These are phyloP conservation scores for Coemansia sp. DNA, from an alignment of 192 early-diverging fungal genomes.

Conservation along the genomic window DNA sequence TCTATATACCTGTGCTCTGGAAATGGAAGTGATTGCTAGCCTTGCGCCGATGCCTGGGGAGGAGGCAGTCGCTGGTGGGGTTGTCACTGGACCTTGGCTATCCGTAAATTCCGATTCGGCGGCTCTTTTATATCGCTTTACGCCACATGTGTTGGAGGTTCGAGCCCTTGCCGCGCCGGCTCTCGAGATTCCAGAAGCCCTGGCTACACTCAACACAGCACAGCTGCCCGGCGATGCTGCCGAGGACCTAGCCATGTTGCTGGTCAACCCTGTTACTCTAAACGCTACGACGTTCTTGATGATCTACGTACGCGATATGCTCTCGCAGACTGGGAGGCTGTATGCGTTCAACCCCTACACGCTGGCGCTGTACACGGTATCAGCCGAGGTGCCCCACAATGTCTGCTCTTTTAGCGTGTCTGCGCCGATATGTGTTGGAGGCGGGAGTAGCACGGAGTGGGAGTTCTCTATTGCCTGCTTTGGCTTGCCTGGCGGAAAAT, in stretches of 20 bases:
- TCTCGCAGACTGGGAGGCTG: constrained; percentile 15
- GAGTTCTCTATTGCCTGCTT: constrained; percentile 47
- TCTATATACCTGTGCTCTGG: neutral
- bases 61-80: constrained; percentile 12
- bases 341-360: constrained; percentile 46
- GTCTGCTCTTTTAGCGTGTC: constrained; percentile 35
- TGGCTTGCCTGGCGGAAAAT: constrained; percentile 27
- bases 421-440: constrained; percentile 30
- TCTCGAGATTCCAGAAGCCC: constrained; percentile 23
- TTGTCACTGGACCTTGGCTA: constrained; percentile 16
- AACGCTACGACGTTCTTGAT: constrained; percentile 27
- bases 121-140: constrained; percentile 37
- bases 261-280: constrained; percentile 30
- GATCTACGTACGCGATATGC: constrained; percentile 33
- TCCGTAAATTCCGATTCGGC: constrained; percentile 2
- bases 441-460: constrained; percentile 44
- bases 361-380: constrained; percentile 23
- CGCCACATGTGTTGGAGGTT: constrained; percentile 40
- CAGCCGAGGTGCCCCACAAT: constrained; percentile 28
- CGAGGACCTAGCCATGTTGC: constrained; percentile 34
- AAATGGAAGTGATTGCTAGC: constrained; percentile 37
- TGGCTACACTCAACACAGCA: constrained; percentile 39
- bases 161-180: constrained; percentile 20
- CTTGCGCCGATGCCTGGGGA: constrained; percentile 37
- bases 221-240: constrained; percentile 33